These are phyloP conservation scores for Maudiozyma serrabonitensis DNA, from an alignment of 805 yeast species.

Conservation along the genomic window DNA sequence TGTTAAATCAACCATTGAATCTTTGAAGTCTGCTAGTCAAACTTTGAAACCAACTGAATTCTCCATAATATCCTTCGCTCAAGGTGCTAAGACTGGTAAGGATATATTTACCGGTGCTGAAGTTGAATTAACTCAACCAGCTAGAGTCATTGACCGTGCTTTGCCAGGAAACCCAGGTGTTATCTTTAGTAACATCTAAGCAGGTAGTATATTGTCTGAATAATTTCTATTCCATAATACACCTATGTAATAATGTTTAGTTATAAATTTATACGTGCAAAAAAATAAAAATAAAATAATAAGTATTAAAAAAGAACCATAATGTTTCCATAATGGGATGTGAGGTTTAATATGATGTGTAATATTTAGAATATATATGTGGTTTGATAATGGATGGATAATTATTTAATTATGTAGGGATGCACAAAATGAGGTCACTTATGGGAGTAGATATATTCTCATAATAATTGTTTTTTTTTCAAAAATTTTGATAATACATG, in stretches of 20 bases:
- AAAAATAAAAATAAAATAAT: not conserved
- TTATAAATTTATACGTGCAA: not conserved
- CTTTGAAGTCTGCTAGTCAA: slow-evolving; percentile 57
- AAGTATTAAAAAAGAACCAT: not conserved
- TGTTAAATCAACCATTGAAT: slow-evolving; percentile 45
- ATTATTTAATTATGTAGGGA: not conserved
- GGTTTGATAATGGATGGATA: not conserved
- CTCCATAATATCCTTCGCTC: slow-evolving; percentile 51
- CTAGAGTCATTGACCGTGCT: slow-evolving; percentile 70
- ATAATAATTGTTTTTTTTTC: no score
- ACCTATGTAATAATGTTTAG: not conserved
- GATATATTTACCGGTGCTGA: slow-evolving; percentile 61
- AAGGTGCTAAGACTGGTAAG: slow-evolving; percentile 53
- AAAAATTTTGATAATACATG: no score
- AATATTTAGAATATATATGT: not conserved
- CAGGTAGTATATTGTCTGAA: not conserved
- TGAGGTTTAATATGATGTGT: not conserved
- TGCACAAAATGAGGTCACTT: not conserved
- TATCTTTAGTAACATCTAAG: slow-evolving; percentile 51
- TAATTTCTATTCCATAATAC: not conserved
- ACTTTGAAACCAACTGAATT: slow-evolving; percentile 45
- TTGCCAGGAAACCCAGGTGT: slow-evolving; percentile 94
- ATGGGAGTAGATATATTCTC: no score
- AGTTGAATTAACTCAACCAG: slow-evolving; percentile 48
- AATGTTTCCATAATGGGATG: not conserved